Evolutionary conservation across 495 filamentous ascomycete species (phyloP), one percentile per base, ranked within the genome.

Genomic region (Penicillium parvum): DNA sequence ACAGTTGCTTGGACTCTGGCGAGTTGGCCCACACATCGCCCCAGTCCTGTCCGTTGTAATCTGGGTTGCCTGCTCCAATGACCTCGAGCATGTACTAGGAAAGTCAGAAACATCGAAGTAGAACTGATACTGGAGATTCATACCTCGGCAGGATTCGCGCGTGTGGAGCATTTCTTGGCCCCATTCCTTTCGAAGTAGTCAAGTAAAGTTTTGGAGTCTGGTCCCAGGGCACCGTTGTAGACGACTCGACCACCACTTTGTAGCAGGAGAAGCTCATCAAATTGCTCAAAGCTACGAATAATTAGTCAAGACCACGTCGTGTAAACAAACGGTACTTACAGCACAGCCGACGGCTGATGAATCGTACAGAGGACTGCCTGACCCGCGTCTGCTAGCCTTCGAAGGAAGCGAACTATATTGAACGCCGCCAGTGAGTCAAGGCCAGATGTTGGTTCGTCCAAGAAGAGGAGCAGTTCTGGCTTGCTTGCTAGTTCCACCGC

Each of bases 391-490:
- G 83, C 80, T 4, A 87, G 69, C 46, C 83, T 82, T 4, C 79
- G 68, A 32, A 87, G 65, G 35, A 86, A 82, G 1, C 77, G 66
- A 16, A 83, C 68, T 32, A 85, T 83, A 46, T 81, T 80, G 54
- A 76, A 85, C 17, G 84, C 81, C 3, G 81, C 75, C 11, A 76
- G 64, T 0, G 72, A 76, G 52, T 87, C 83, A 12, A 87, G 73
- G n/a, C 82, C 84, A 10, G 78, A 85, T 1, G 86, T 90, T 2
- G 87, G 86, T 46, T 90, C 85, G 51, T 90, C 85, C 11, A 90
- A 60, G 52, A 90, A 90, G 22, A 90, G 71, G 4, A 88, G 55
- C 8, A 86, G 53, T 37, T 77, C 78, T 11, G 76, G 84, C 46
- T 83, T 87, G 11, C 73, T 76, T 7, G 77, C 83, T 4, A 88